phyloP scores from a whole-genome alignment of 495 filamentous ascomycete species.

The Platismatia glauca region DNA sequence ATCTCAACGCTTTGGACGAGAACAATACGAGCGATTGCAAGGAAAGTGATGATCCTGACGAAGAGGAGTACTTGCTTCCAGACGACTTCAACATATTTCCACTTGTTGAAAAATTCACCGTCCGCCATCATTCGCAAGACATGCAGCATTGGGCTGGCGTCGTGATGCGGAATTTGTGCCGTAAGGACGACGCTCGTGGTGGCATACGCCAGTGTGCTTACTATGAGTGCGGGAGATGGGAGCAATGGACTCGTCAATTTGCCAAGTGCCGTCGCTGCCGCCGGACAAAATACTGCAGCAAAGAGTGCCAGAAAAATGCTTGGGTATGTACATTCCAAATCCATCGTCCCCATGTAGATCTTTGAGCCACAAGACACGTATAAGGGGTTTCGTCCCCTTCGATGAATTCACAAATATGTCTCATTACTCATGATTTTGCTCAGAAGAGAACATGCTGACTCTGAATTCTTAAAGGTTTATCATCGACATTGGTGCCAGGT shows the following conservation, averaged over 20 bases:
- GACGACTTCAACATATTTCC: slow-evolving; percentile 98
- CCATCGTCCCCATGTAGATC: neutral
- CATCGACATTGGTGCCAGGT: slow-evolving; percentile 93
- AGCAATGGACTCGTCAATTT: slow-evolving; percentile 90
- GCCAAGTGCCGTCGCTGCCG: slow-evolving; percentile 95
- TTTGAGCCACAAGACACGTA: neutral
- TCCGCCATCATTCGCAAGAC: slow-evolving; percentile 83
- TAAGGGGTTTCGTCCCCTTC: neutral
- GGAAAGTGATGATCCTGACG: slow-evolving; percentile 40
- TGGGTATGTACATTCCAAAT: slow-evolving; percentile 45
- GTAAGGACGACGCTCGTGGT: slow-evolving; percentile 88
- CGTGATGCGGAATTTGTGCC: slow-evolving; percentile 96
- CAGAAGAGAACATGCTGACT: neutral
- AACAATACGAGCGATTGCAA: slow-evolving; percentile 33
- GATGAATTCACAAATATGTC: neutral
- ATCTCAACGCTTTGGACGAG: slow-evolving; percentile 69
- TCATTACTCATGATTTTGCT: neutral
- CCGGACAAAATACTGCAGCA: slow-evolving; percentile 98
- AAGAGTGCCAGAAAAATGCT: slow-evolving; percentile 97
- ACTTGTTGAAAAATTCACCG: slow-evolving; percentile 94
- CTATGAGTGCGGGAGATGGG: slow-evolving; percentile 97
- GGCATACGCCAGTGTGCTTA: slow-evolving; percentile 96
- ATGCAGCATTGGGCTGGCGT: slow-evolving; percentile 99
- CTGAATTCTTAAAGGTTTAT: slow-evolving; percentile 39
- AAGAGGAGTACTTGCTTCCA: slow-evolving; percentile 81